Evolutionary conservation across 768 basidiomycete genomes (phyloP), one percentile per base, ranked within the genome.

Genomic region (Naganishia friedmannii): DNA sequence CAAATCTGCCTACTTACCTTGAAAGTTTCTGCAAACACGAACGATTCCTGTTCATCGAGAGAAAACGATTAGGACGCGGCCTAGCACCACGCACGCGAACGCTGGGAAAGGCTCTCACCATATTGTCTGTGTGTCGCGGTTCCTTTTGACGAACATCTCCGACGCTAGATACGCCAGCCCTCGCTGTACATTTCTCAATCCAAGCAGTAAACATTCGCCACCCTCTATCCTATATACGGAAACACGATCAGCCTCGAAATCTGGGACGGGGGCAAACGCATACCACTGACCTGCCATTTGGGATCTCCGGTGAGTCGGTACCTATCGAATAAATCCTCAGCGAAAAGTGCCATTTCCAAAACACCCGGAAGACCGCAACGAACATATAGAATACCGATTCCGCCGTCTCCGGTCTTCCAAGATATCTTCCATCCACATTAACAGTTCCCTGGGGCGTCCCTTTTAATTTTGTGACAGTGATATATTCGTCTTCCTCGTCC

Each of bases 171-270:
- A 82, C 75, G 0, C 83, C 83, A 13, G 75, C 76, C 0, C 71
- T 66, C 37, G 76, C 77, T 53, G 78, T 77, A 19, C 76, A 69
- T 2, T 71, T 66, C 10, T 73, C 53, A 66, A 78, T 75, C 80
- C 81, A 83, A 17, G 77, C 75, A 3, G 75, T 75, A 63, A 83
- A 84, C 83, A 84, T 84, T 68, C 78, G 75, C 83, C 83, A 84
- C 9, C 83, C 83, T 21, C 76, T 75, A 55, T 84, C 82, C 74
- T 63, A 21, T 3, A 26, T n/a, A 4, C 48, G 7, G 23, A 7
- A 63, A 17, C 23, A 9, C 12, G n/a, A 28, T 63, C 39, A 63
- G 60, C 6, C 21, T 4, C 13, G 13, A 39, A 34, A 34, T 2
- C 19, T 34, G 3, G 3, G 9, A 37, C 12, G 34, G n/a, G 9